Base-by-base conservation (phyloP, 352 stramenopile species). In the Globisporangium irregulare region DNA sequence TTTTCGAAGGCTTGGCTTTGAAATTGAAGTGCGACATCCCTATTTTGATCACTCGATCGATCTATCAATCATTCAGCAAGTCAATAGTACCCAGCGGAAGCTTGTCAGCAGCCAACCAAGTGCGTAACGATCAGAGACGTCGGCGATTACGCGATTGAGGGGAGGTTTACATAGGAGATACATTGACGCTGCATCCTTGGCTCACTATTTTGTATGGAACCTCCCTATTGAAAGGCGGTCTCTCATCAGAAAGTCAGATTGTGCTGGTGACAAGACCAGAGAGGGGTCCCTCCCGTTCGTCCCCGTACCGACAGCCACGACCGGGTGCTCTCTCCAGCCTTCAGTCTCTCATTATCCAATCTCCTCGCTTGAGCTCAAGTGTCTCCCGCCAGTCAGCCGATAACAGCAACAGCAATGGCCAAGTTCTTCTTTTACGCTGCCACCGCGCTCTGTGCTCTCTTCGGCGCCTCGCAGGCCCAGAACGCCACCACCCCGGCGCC, bases 371-470 rank as follows among this genome's bases (percentile, higher is more conserved):
- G 29, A 74, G 41, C 62, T 57, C 72, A 78, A 59, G 56, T 48
- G 51, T 15, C 64, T 55, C 38, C 27, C 5, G 32, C 32, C 32
- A 38, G 32, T 38, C 54, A 22, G 41, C 3, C 51, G 24, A 20
- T 32, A 59, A 18, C 54, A 10, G 38, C 38, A 46, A 46, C 38
- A 46, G 38, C 38, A 46, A 41, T 85, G 77, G 58, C 73, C 70
- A 78, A 78, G 69, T 78, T 82, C 54, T 25, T 85, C 59, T 55
- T 70, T 46, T 71, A 74, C 67, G 74, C 73, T 63, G 54, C 69
- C 43, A 58, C 68, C 4, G 69, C 73, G 24, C 55, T 66, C 12
- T 58, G 32, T 7, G 60, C 70, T 20, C 53, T 43, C 18, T 72
- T 80, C 25, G 59, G 62, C 29, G 29, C 51, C 27, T 18, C 54